Percentiles rank a stretch among this genome's conserved stretches.
Evolutionary conservation across 192 early-diverging fungal genomes (phyloP).

Genomic region (Coemansia sp.): DNA sequence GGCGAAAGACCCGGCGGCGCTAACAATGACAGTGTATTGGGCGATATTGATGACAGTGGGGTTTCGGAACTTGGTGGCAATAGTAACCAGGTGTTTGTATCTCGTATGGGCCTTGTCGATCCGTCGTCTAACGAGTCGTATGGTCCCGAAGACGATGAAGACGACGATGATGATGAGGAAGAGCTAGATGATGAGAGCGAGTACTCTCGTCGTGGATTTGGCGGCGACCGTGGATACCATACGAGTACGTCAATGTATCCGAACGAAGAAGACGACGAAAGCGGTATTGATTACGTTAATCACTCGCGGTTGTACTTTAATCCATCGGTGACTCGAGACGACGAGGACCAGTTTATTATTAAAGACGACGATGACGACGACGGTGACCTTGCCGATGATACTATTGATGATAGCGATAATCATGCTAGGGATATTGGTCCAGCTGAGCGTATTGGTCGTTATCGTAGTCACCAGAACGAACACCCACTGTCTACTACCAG

Average conservation of each 20-base stretch:
- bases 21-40: conserved; percentile 11
- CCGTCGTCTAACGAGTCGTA: conserved; percentile 26
- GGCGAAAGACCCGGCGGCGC: conserved; percentile 46
- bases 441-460: conserved; percentile 47
- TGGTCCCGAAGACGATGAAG: conserved; percentile 40
- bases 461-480: conserved; percentile 57
- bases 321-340: conserved; percentile 25
- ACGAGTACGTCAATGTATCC: conserved; percentile 21
- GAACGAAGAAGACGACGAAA: conserved; percentile 33
- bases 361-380: conserved; percentile 20
- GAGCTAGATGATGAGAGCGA: conserved; percentile 21
- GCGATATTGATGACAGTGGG: conserved; percentile 14
- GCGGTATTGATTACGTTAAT: conserved; percentile 24
- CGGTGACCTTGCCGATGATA: conserved; percentile 12
- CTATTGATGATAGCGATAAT: conserved; percentile 11
- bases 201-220: conserved; percentile 7
- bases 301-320: conserved; percentile 32
- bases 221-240: conserved; percentile 1
- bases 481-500: neutral
- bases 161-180: conserved; percentile 40
- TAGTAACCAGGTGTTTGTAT: conserved; percentile 50
- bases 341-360: conserved; percentile 48
- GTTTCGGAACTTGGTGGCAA: conserved; percentile 24
- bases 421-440: conserved; percentile 38
- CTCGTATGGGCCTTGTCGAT: conserved; percentile 52